These are phyloP conservation scores for Nevesoporus exiguus DNA, from an alignment of 768 basidiomycete species.

Conservation along the genomic window DNA sequence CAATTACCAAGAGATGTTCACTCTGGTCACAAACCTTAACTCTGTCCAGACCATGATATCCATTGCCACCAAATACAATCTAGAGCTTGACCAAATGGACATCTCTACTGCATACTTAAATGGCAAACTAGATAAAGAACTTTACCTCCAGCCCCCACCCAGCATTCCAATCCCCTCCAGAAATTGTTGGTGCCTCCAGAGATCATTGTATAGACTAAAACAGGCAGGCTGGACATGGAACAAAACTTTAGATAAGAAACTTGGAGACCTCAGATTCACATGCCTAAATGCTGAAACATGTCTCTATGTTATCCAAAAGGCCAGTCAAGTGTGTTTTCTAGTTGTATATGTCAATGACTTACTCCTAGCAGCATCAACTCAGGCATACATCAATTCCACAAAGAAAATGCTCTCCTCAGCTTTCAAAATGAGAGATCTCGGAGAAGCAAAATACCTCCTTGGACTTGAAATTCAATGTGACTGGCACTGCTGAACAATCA, in stretches of 20 bases:
- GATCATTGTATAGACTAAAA: neutral
- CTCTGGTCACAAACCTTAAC: constrained; percentile 4
- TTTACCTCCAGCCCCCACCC: constrained; percentile 12
- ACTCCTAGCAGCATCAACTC: neutral
- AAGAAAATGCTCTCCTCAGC: neutral
- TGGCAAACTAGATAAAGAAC: constrained; percentile 23
- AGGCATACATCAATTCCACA: neutral
- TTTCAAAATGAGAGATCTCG: constrained; percentile 4
- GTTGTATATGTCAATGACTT: constrained; percentile 2
- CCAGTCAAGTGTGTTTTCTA: neutral
- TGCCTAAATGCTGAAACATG: neutral
- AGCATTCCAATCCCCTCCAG: neutral
- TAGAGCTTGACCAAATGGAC: constrained; percentile 4
- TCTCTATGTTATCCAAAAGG: neutral
- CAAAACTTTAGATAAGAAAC: neutral
- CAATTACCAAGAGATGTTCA: constrained; percentile 2
- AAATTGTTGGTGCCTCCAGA: neutral
- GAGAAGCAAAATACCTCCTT: constrained; percentile 24
- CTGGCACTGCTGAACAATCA: constrained; percentile 19
- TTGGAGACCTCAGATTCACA: neutral
- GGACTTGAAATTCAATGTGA: constrained; percentile 32
- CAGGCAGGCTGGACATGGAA: neutral
- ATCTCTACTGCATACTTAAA: constrained; percentile 7
- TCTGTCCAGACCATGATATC: neutral
- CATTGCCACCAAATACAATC: neutral